A percentile compares a stretch with the other conserved stretches of the same genome.
Evolutionary conservation across 352 stramenopile species (phyloP).

Genomic region (Pseudoperonospora humuli): DNA sequence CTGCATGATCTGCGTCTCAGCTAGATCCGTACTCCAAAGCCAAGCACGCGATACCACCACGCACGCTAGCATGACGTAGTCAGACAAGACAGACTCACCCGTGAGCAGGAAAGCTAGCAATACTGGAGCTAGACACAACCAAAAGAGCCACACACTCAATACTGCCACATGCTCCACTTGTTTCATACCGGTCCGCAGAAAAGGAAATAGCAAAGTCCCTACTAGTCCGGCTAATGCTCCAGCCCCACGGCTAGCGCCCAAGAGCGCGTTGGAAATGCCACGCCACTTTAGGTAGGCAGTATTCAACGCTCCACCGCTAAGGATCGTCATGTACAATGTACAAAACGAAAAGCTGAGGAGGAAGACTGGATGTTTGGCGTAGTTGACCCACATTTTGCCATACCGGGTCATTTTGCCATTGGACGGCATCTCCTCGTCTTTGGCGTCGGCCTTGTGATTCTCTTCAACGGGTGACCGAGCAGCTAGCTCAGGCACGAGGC

Average conservation of each 20-base stretch:
- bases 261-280: conserved; percentile 37
- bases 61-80: conserved; percentile 49
- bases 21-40: conserved; percentile 32
- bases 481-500: conserved; percentile 40
- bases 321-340: conserved; percentile 52
- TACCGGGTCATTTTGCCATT: conserved; percentile 20
- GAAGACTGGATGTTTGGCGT: conserved; percentile 40
- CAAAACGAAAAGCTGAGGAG: conserved; percentile 48
- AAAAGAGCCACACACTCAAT: conserved; percentile 60
- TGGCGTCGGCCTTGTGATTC: conserved; percentile 3
- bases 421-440: conserved; percentile 3
- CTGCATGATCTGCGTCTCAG: conserved; percentile 68
- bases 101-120: conserved; percentile 35
- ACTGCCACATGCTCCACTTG: conserved; percentile 41
- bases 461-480: conserved; percentile 29
- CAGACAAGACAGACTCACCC: conserved; percentile 37
- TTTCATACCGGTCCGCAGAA: conserved; percentile 15
- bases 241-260: conserved; percentile 34
- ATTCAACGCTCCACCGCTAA: conserved; percentile 43
- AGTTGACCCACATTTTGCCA: conserved; percentile 30
- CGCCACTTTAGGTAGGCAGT: conserved; percentile 63
- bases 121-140: conserved; percentile 37
- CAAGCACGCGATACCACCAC: conserved; percentile 12
- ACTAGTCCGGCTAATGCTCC: conserved; percentile 43
- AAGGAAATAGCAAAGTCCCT: conserved; percentile 45